Evolutionary conservation across 192 early-diverging fungal species (phyloP).

Genomic region (Coemansia sp.): DNA sequence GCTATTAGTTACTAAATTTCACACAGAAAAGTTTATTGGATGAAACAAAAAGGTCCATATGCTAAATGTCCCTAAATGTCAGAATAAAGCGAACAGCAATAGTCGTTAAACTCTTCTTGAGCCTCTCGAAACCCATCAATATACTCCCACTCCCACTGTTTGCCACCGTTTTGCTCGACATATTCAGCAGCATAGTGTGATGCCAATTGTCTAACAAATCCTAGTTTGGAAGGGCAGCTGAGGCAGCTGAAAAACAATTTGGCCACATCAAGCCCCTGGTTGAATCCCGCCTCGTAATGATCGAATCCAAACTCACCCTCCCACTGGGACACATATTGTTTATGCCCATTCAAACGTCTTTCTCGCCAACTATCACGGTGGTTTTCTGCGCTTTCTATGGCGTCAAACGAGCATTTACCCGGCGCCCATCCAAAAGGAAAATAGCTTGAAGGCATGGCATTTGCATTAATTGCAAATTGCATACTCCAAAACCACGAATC

Average conservation of each 20-base stretch:
- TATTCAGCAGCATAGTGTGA: neutral
- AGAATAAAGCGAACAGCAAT: neutral
- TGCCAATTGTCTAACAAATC: constrained; percentile 10
- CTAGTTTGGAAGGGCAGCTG: constrained; percentile 4
- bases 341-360: constrained; percentile 4
- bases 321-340: constrained; percentile 8
- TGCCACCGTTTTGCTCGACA: constrained; percentile 1
- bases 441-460: constrained; percentile 6
- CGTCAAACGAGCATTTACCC: neutral
- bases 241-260: constrained; percentile 1
- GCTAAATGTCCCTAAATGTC: neutral
- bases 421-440: constrained; percentile 9
- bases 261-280: constrained; percentile 9
- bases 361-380: constrained; percentile 6
- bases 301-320: constrained; percentile 8
- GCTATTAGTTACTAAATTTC: no score
- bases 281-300: constrained; percentile 11
- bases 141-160: constrained; percentile 16
- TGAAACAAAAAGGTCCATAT: no score
- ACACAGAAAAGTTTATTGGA: no score
- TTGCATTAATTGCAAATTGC: constrained; percentile 8
- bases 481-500: constrained; percentile 21
- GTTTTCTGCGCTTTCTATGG: neutral
- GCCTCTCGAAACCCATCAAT: constrained; percentile 12
- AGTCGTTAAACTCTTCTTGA: constrained; percentile 12